phyloP scores from a whole-genome alignment of 2,329 filamentous ascomycete species.

The Fusarium pseudonygamai region DNA sequence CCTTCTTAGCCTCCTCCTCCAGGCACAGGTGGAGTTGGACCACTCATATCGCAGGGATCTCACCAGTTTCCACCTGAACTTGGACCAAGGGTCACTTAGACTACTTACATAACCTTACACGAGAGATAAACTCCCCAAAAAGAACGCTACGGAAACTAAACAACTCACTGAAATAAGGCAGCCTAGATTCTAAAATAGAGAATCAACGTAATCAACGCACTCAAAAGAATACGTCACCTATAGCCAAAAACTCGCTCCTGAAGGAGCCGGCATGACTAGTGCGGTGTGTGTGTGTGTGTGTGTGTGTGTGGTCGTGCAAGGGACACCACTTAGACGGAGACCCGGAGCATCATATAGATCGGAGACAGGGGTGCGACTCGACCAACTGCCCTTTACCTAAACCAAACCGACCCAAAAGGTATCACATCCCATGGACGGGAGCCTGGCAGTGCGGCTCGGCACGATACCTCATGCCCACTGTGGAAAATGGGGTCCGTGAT shows the following conservation, averaged over 20 bases:
- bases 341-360: slow-evolving; percentile 22
- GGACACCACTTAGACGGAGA: slow-evolving; percentile 7
- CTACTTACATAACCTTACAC: slow-evolving; percentile 1
- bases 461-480: slow-evolving; percentile 22
- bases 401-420: slow-evolving; percentile 3
- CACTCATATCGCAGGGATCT: slow-evolving; percentile 15
- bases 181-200: slow-evolving; percentile 1
- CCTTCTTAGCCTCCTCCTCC: slow-evolving; percentile 13
- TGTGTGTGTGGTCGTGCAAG: neutral
- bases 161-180: neutral
- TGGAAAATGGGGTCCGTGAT: slow-evolving; percentile 17
- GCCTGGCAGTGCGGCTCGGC: slow-evolving; percentile 44
- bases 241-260: neutral
- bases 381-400: slow-evolving; percentile 1
- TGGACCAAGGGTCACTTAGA: neutral
- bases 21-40: slow-evolving; percentile 29
- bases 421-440: slow-evolving; percentile 37
- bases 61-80: neutral
- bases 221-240: neutral
- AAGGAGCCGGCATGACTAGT: slow-evolving; percentile 4
- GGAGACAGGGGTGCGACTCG: slow-evolving; percentile 10
- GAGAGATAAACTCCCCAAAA: neutral
- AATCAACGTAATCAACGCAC: neutral
- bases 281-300: slow-evolving; percentile 1
- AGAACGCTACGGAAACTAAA: neutral